phyloP scores from a whole-genome alignment of 1,139 yeast genomes.

The Scheffersomyces segobiensis region DNA sequence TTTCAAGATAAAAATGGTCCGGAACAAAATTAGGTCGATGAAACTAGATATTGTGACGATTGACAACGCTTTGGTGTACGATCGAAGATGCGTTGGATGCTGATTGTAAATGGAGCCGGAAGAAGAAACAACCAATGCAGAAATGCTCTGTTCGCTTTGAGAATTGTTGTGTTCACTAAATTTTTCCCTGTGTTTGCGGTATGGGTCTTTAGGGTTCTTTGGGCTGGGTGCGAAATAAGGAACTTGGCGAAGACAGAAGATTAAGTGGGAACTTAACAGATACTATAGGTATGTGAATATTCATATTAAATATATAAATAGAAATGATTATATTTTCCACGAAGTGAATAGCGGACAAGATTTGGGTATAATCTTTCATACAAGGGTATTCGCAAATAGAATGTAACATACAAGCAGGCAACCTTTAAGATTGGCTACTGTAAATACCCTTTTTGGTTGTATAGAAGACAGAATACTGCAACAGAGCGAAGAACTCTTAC shows the following conservation, averaged over 20 bases:
- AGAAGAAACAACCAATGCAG: background rate
- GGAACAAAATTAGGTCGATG: background rate
- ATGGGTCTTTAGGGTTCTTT: background rate
- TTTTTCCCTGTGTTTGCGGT: background rate
- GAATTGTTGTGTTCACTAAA: background rate
- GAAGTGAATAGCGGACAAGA: too few relatives aligned
- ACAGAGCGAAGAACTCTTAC: too few relatives aligned
- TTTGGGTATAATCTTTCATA: too few relatives aligned
- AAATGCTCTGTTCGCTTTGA: background rate
- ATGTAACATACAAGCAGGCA: too few relatives aligned
- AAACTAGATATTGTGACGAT: background rate
- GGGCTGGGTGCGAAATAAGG: background rate
- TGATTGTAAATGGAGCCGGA: background rate
- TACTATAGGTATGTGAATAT: too few relatives aligned
- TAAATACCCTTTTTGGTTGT: too few relatives aligned
- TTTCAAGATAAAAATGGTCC: background rate
- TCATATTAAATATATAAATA: too few relatives aligned
- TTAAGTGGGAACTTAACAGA: background rate
- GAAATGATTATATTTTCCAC: too few relatives aligned
- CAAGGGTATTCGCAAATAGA: too few relatives aligned
- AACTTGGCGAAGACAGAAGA: background rate
- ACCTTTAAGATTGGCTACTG: too few relatives aligned
- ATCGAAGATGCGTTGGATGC: background rate
- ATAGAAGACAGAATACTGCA: too few relatives aligned
- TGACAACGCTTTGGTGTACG: background rate